phyloP scores from a whole-genome alignment of 1,284 basidiomycete genomes.

The Afroboletus lepidellus region DNA sequence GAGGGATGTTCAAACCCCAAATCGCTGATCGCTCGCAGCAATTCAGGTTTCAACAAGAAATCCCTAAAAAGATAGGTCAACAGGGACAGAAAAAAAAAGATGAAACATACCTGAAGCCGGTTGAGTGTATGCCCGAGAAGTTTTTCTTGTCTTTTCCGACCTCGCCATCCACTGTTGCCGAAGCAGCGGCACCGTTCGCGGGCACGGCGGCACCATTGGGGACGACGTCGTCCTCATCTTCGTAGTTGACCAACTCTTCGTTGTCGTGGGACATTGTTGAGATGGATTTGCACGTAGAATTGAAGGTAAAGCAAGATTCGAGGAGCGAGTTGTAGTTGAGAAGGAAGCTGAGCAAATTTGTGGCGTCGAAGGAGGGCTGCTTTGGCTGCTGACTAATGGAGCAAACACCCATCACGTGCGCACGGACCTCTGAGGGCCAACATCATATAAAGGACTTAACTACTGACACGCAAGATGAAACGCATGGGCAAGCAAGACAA shows the following conservation, averaged over 20 bases:
- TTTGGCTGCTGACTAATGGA: slow-evolving; percentile 30
- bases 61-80: slow-evolving; percentile 24
- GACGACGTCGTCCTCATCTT: slow-evolving; percentile 88
- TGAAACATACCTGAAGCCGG: slow-evolving; percentile 78
- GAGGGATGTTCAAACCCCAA: slow-evolving; percentile 99
- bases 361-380: slow-evolving; percentile 18
- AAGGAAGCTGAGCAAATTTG: slow-evolving; percentile 27
- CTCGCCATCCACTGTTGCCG: slow-evolving; percentile 57
- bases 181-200: slow-evolving; percentile 48
- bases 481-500: no score
- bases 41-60: slow-evolving; percentile 49
- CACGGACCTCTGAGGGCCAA: slow-evolving; percentile 29
- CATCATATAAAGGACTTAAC: no score
- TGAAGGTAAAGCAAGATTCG: slow-evolving; percentile 16
- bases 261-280: slow-evolving; percentile 70
- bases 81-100: not conserved
- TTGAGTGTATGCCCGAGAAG: slow-evolving; percentile 96
- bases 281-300: slow-evolving; percentile 14
- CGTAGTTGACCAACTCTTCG: slow-evolving; percentile 90
- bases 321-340: slow-evolving; percentile 20
- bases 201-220: slow-evolving; percentile 55
- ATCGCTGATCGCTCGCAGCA: slow-evolving; percentile 97
- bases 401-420: slow-evolving; percentile 20
- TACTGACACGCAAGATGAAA: no score
- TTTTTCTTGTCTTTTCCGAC: slow-evolving; percentile 91